Conservation (phyloP, 768 basidiomycete species). For the Pisolithus microcarpus region DNA sequence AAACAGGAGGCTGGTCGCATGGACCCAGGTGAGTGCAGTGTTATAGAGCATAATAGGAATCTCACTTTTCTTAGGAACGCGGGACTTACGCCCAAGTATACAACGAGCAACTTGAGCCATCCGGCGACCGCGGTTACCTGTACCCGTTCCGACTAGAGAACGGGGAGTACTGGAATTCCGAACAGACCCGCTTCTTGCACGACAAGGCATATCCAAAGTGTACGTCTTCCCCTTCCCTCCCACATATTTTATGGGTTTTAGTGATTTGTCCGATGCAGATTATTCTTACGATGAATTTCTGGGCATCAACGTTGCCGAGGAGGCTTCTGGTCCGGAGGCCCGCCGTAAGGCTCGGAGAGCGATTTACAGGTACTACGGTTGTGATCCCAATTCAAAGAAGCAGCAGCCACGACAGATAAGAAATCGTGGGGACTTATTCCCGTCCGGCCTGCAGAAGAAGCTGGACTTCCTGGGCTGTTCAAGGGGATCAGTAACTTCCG, state of each 20-base stretch:
- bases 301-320: constrained; percentile 20
- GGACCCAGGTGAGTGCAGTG: constrained; percentile 17
- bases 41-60: too few species aligned
- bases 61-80: constrained; percentile 4
- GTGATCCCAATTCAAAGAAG: constrained; percentile 15
- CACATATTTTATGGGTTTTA: too few species aligned
- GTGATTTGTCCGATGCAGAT: constrained; percentile 3
- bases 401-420: not conserved
- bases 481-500: constrained; percentile 18
- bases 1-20: constrained; percentile 9
- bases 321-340: constrained; percentile 4
- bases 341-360: constrained; percentile 15
- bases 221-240: not conserved
- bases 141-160: constrained; percentile 17
- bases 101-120: constrained; percentile 13
- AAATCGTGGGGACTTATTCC: constrained; percentile 9
- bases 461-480: constrained; percentile 10
- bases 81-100: constrained; percentile 20
- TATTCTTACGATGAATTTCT: constrained; percentile 22
- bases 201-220: constrained; percentile 16
- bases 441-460: constrained; percentile 5
- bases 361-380: constrained; percentile 17
- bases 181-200: constrained; percentile 19
- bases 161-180: constrained; percentile 20
- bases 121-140: constrained; percentile 12